A percentile compares a stretch with the other conserved stretches of the same genome.
Conservation (phyloP, 441 rosid species). For the Hura crepitans region DNA sequence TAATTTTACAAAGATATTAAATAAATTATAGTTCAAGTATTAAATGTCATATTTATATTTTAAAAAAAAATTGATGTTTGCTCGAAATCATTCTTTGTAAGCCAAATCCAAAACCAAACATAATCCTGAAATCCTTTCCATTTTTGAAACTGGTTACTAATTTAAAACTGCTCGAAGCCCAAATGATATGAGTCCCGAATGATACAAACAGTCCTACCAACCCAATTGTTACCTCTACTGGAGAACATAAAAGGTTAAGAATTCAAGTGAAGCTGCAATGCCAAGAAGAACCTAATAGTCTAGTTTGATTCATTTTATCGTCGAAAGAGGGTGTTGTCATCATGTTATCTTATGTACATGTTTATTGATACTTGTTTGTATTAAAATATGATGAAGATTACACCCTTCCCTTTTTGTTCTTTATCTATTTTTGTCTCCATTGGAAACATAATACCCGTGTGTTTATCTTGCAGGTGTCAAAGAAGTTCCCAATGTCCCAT, state of each 20-base stretch:
- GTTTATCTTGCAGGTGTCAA: slow-evolving; percentile 64
- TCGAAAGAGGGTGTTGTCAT: not conserved
- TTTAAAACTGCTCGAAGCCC: too few relatives aligned
- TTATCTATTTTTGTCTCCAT: not conserved
- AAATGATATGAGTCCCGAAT: too few relatives aligned
- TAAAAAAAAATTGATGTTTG: too few relatives aligned
- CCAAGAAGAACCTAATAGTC: not conserved
- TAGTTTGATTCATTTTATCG: not conserved
- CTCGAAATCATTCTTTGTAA: too few relatives aligned
- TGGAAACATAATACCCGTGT: not conserved
- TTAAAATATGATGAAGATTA: not conserved
- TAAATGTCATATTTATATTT: too few relatives aligned
- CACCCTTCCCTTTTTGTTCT: not conserved
- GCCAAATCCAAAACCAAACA: too few relatives aligned
- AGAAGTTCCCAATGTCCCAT: slow-evolving; percentile 98
- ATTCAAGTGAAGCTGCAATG: not conserved
- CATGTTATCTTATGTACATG: not conserved
- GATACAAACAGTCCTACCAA: not conserved
- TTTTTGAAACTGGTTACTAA: too few relatives aligned
- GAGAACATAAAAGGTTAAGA: not conserved
- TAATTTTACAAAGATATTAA: too few relatives aligned
- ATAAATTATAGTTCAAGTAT: too few relatives aligned
- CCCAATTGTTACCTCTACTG: not conserved
- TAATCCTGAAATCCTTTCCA: too few relatives aligned
- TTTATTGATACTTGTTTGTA: not conserved